Base-by-base conservation (phyloP, 441 rosid genomes). In the Daphne laureola region DNA sequence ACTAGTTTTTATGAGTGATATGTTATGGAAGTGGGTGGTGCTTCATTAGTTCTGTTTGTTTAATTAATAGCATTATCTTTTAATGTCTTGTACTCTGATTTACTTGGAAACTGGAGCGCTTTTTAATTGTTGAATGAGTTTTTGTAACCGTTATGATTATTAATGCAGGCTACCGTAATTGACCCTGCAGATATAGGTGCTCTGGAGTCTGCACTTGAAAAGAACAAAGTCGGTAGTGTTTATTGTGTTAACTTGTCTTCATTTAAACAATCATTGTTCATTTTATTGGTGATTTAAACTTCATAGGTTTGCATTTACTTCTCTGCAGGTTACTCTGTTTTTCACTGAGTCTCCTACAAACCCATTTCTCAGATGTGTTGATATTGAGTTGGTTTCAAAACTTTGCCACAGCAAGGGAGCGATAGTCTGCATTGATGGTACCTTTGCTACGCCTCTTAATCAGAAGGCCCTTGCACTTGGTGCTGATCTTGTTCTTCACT, bases 381-480 rank as follows among this genome's bases (percentile, higher is more conserved):
- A 93, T 73, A 80, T 93, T 70, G 67, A 85, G 83, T 61, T 82
- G 72, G 96, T 90, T 58, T 85, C 97, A 43, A 71, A 85, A 46
- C 84, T 90, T 46, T 93, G 97, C 72, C 95, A 80, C 71, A 83
- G 68, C 41, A 87, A 85, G 58, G 97, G 96, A 61, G 83, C 95
- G 49, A 65, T 90, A 59, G 97, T 93, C 51, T 93, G 99, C 80
- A 78, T 93, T 21, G 98, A 93, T 71, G 98, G 98, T 61, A 93
- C 98, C 63, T 93, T 93, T 72, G 99, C 99, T 31, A 90, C 97
- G 57, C 95, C 97, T 67, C 68, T 93, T 65, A 93, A 93, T 71
- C 99, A 93, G 70, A 93, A 90, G 75, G 93, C 90, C 17, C 87
- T 93, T 62, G 78, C 91, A 31, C 80, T 85, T 63, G 99, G 99